A percentile compares a stretch with the other conserved stretches of the same genome.
These are phyloP conservation scores for Saccharomyces kudriavzevii DNA, from an alignment of 805 yeast species.

Conservation along the genomic window DNA sequence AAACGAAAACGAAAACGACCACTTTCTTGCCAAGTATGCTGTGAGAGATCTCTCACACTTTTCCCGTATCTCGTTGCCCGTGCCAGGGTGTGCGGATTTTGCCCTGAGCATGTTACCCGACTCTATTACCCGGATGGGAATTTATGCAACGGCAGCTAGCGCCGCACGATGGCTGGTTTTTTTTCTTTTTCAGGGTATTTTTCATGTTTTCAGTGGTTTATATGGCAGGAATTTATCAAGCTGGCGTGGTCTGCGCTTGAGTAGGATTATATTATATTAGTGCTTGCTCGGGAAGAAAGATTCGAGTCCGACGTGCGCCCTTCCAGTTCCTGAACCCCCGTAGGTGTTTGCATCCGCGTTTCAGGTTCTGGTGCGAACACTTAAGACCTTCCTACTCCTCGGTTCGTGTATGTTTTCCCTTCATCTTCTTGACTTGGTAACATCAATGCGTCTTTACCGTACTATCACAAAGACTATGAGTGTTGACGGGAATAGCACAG, in stretches of 20 bases:
- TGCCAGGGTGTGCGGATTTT: background rate
- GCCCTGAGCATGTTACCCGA: conserved; percentile 4
- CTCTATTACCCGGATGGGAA: background rate
- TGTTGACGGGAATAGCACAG: background rate
- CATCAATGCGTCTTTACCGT: background rate
- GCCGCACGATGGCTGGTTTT: background rate
- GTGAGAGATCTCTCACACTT: background rate
- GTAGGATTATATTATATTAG: background rate
- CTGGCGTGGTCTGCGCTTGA: background rate
- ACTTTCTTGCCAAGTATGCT: background rate
- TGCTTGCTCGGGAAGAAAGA: background rate
- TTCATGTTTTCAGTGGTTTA: background rate
- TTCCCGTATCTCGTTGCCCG: background rate
- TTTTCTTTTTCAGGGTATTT: background rate
- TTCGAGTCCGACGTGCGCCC: background rate
- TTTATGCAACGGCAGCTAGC: background rate
- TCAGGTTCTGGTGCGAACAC: background rate
- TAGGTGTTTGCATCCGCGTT: background rate
- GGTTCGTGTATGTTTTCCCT: background rate
- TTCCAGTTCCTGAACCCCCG: too few relatives aligned
- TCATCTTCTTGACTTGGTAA: background rate
- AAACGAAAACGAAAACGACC: background rate
- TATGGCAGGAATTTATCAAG: background rate
- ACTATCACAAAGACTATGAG: background rate
- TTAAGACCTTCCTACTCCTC: background rate